phyloP scores from a whole-genome alignment of 495 filamentous ascomycete species.

The Penicillium diatomitis region DNA sequence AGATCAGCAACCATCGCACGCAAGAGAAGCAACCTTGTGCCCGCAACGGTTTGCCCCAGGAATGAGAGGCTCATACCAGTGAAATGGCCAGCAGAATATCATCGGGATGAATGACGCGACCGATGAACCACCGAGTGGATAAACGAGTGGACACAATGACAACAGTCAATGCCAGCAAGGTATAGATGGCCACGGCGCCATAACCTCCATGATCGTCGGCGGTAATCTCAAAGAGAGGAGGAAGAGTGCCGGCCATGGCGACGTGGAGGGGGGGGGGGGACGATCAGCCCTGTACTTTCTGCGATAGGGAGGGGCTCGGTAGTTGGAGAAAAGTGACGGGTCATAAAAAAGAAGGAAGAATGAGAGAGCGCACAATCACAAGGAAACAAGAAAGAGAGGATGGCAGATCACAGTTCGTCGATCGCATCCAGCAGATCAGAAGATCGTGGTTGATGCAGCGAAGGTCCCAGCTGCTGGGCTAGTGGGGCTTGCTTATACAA shows the following conservation, averaged over 20 bases:
- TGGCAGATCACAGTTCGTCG: conserved; percentile 8
- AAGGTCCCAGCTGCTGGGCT: no score
- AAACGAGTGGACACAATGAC: conserved; percentile 15
- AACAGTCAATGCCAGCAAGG: conserved; percentile 14
- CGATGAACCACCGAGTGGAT: conserved; percentile 20
- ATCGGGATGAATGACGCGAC: conserved; percentile 16
- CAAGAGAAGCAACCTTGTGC: no score
- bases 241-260: conserved; percentile 16
- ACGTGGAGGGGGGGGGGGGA: not conserved
- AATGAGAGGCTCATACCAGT: conserved; percentile 4
- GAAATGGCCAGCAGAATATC: conserved; percentile 16
- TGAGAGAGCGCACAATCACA: not conserved
- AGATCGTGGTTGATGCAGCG: not conserved
- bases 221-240: conserved; percentile 22
- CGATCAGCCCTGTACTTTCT: not conserved
- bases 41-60: not conserved
- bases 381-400: conserved; percentile 1
- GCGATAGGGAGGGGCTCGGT: not conserved
- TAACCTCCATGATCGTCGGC: conserved; percentile 23
- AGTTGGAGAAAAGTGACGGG: not conserved
- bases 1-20: not conserved
- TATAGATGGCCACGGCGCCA: conserved; percentile 18
- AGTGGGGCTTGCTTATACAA: no score
- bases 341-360: not conserved
- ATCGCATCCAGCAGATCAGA: not conserved